A percentile compares a stretch with the other conserved stretches of the same genome.
Evolutionary conservation across 257 asterid species (phyloP).

Genomic region (Fraxinus excelsior): DNA sequence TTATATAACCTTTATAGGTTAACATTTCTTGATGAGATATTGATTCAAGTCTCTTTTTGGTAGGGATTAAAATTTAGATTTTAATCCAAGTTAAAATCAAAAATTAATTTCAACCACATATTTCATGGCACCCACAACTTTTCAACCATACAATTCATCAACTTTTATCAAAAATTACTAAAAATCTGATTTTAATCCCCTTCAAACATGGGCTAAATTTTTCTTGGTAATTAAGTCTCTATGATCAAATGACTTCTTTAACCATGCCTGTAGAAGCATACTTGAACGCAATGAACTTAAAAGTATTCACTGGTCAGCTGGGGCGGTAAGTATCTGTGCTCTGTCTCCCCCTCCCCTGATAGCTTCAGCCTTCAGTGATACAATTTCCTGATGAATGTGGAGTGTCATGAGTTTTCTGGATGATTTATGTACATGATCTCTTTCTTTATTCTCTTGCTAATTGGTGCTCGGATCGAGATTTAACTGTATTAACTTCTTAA

Average conservation of each 20-base stretch:
- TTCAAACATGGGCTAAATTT: background rate
- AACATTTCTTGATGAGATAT: background rate
- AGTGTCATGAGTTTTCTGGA: background rate
- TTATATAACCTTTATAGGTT: background rate
- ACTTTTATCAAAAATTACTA: too few species aligned
- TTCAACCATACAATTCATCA: too few species aligned
- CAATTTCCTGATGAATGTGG: background rate
- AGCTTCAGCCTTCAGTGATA: background rate
- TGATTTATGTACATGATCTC: background rate
- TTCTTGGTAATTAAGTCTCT: background rate
- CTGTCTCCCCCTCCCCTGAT: background rate
- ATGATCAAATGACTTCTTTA: constrained; percentile 32
- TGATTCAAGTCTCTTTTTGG: background rate
- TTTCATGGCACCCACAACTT: too few species aligned
- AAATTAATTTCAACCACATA: too few species aligned
- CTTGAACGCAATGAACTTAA: constrained; percentile 83
- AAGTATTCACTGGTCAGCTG: constrained; percentile 79
- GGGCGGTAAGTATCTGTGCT: constrained; percentile 56
- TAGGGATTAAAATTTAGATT: too few species aligned
- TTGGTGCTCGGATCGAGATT: background rate
- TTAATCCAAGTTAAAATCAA: too few species aligned
- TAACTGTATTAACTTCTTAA: too few species aligned
- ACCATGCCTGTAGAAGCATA: constrained; percentile 57
- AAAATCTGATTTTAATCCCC: too few species aligned
- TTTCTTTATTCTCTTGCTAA: background rate